Evolutionary conservation across 495 filamentous ascomycete species (phyloP), one percentile per base, ranked within the genome.

Genomic region (Achaetomiella virescens): DNA sequence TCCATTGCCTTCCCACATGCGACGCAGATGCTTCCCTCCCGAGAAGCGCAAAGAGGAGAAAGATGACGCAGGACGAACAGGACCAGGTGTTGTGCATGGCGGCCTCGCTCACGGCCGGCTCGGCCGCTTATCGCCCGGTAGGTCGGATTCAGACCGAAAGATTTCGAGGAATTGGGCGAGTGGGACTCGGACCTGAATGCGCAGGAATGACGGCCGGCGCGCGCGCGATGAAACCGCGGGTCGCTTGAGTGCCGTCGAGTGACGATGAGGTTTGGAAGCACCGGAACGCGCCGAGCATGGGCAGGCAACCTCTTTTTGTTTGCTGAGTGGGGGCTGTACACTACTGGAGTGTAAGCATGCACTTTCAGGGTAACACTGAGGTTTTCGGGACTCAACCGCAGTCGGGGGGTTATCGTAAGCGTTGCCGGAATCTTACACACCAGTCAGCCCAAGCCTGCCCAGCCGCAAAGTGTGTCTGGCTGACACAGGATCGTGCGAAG

Each of bases 71-170:
- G 25, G 55, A 57, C 47, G 63, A 63, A 50, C 62, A 65, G 22
- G 48, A 52, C 65, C 61, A 60, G 44, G 65, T 31, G 45, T 56
- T 58, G 57, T 60, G 63, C 74, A 75, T 77, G 20, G 57, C 58
- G 57, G 49, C n/a, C 51, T 29, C 36, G 31, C 15, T 59, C 50
- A 33, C 22, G 33, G 46, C 52, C 38, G 55, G 37, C 17, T 53
- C 27, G 46, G 29, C 17, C 35, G 53, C 45, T 52, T 59, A 54
- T 59, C 61, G 53, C 25, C 31, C 51, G 48, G 57, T 63, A 60
- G n/a, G n/a, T 63, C 57, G 20, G 18, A 22, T 14, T 15, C 8
- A n/a, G 4, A 2, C 50, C 2, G 42, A 12, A 27, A 14, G 24
- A 29, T 27, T 50, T 41, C 29, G 31, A 17, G 20, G 15, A 37